Percentiles rank a stretch among this genome's conserved stretches.
Evolutionary conservation across 441 rosid genomes (phyloP).

Genomic region (Dalechampia spathulata): DNA sequence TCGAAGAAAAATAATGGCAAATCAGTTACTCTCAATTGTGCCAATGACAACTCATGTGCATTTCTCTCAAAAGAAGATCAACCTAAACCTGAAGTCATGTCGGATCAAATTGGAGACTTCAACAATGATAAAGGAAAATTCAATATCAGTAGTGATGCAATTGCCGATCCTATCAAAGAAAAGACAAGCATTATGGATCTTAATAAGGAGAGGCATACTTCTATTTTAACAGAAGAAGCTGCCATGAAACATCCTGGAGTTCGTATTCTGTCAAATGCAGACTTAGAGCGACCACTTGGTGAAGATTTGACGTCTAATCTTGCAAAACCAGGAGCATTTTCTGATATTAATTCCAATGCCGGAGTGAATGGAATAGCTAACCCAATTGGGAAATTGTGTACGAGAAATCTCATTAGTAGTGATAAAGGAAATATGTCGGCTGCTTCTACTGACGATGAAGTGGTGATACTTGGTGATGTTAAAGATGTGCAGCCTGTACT

Average conservation of each 20-base stretch:
- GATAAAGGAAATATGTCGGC: constrained; percentile 14
- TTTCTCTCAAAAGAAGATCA: constrained; percentile 15
- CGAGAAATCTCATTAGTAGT: constrained; percentile 5
- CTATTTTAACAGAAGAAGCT: constrained; percentile 18
- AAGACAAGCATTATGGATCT: constrained; percentile 2
- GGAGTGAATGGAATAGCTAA: constrained; percentile 2
- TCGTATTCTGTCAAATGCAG: constrained; percentile 17
- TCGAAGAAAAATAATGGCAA: constrained; percentile 25
- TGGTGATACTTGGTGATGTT: constrained; percentile 13
- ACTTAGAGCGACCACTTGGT: constrained; percentile 14
- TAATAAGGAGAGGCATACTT: constrained; percentile 11
- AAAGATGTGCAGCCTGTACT: constrained; percentile 24
- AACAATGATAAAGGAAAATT: constrained; percentile 19
- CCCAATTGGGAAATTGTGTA: constrained; percentile 9
- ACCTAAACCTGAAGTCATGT: constrained; percentile 13
- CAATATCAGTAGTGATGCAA: constrained; percentile 8
- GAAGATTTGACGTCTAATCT: constrained; percentile 11
- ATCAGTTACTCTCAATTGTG: constrained; percentile 9
- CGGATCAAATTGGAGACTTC: constrained; percentile 23
- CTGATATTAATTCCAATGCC: constrained; percentile 12
- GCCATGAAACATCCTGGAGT: constrained; percentile 20
- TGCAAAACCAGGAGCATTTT: constrained; percentile 18
- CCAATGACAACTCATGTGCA: constrained; percentile 17
- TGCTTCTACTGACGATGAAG: constrained; percentile 27
- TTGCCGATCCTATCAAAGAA: constrained; percentile 12